A percentile compares a stretch with the other conserved stretches of the same genome.
Conservation (phyloP, 768 basidiomycete genomes). For the Tulasnella sp. region DNA sequence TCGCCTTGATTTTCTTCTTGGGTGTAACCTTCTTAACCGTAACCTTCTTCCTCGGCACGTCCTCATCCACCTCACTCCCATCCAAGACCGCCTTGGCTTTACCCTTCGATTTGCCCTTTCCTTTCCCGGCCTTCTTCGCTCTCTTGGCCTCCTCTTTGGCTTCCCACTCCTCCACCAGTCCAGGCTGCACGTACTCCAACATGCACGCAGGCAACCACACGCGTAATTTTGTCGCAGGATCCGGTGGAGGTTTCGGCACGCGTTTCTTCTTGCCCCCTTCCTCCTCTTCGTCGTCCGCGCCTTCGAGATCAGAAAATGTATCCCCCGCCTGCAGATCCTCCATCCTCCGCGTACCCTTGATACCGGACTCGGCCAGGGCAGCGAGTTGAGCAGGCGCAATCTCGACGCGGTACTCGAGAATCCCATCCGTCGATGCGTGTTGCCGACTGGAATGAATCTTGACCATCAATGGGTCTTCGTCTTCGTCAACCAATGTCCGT, state of each 20-base stretch:
- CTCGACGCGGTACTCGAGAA: constrained; percentile 71
- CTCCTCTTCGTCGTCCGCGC: constrained; percentile 10
- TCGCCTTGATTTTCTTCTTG: background rate
- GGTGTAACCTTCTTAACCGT: background rate
- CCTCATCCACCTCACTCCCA: background rate
- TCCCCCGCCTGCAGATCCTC: constrained; percentile 40
- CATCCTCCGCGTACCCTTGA: constrained; percentile 46
- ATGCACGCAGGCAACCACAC: constrained; percentile 80
- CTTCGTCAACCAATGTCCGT: constrained; percentile 27
- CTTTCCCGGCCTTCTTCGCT: constrained; percentile 37
- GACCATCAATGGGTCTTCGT: constrained; percentile 38
- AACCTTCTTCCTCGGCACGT: background rate
- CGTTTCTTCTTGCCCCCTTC: constrained; percentile 26
- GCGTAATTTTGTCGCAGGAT: constrained; percentile 45
- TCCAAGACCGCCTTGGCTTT: background rate
- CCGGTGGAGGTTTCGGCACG: constrained; percentile 33
- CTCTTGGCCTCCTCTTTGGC: constrained; percentile 36
- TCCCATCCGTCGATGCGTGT: constrained; percentile 57
- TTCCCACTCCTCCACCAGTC: constrained; percentile 50
- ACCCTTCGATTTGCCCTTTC: constrained; percentile 15
- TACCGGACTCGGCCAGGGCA: constrained; percentile 47
- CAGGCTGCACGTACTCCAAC: constrained; percentile 53
- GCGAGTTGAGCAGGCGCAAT: constrained; percentile 58
- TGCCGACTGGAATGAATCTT: constrained; percentile 53
- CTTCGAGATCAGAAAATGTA: constrained; percentile 29